Conservation (phyloP, 768 basidiomycete species). For the Termitomyces sp. region DNA sequence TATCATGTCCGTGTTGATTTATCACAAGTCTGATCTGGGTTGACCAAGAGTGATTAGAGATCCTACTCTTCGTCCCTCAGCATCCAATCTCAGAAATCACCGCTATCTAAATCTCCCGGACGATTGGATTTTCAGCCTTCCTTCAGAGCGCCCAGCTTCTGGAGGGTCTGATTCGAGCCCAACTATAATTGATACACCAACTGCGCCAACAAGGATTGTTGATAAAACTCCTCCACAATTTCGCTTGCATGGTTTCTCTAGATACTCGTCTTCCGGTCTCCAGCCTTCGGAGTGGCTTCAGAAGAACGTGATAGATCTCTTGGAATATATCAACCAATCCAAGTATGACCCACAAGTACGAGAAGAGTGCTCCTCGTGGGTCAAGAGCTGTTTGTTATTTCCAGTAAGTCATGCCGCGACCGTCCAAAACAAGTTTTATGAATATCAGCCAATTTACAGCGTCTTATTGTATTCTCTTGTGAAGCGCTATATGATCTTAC, state of each 20-base stretch:
- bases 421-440: neutral
- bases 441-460: neutral
- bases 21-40: neutral
- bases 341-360: neutral
- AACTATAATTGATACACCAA: neutral
- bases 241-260: slow-evolving; percentile 1
- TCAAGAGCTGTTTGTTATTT: neutral
- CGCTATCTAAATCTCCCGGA: slow-evolving; percentile 66
- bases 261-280: slow-evolving; percentile 4
- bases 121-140: slow-evolving; percentile 72
- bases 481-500: slow-evolving; percentile 1
- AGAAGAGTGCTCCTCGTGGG: slow-evolving; percentile 5
- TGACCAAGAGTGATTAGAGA: slow-evolving; percentile 42
- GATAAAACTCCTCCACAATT: slow-evolving; percentile 10
- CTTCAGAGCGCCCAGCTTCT: slow-evolving; percentile 28
- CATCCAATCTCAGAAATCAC: slow-evolving; percentile 72
- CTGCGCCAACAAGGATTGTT: neutral
- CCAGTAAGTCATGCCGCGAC: neutral
- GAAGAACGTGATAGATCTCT: slow-evolving; percentile 1
- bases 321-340: slow-evolving; percentile 3
- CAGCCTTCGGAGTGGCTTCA: slow-evolving; percentile 5
- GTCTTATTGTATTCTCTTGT: slow-evolving; percentile 4
- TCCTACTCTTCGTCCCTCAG: slow-evolving; percentile 75
- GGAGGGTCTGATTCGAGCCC: neutral
- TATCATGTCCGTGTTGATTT: slow-evolving; percentile 52